These are phyloP conservation scores for Endogone sp. DNA, from an alignment of 192 early-diverging fungal genomes.

Conservation along the genomic window DNA sequence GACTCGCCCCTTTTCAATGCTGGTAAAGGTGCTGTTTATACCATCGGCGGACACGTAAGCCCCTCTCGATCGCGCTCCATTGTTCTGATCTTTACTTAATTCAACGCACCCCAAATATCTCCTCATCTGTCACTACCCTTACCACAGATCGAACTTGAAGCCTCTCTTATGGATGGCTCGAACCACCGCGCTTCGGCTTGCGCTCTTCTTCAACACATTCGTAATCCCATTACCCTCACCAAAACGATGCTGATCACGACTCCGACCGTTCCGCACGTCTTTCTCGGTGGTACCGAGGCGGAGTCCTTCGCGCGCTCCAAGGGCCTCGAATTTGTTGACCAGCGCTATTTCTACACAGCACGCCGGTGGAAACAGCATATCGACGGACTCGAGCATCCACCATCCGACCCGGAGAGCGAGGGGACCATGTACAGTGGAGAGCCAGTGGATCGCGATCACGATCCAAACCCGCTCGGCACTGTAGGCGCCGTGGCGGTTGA, in stretches of 20 bases:
- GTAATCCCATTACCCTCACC: slow-evolving; percentile 41
- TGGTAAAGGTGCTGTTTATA: slow-evolving; percentile 42
- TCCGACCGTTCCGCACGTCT: slow-evolving; percentile 30
- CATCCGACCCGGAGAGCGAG: background rate
- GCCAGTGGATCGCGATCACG: background rate
- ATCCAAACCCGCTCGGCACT: slow-evolving; percentile 29
- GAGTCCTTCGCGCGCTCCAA: slow-evolving; percentile 28
- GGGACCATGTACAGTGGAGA: background rate
- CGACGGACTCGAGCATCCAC: slow-evolving; percentile 12
- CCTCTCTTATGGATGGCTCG: slow-evolving; percentile 41
- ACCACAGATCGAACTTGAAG: slow-evolving; percentile 26
- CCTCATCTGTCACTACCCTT: background rate
- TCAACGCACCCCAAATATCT: background rate
- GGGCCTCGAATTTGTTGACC: slow-evolving; percentile 38
- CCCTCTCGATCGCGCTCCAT: background rate
- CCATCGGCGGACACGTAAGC: slow-evolving; percentile 29
- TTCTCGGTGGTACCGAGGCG: slow-evolving; percentile 31
- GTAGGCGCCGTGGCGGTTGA: slow-evolving; percentile 45
- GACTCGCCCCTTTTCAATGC: slow-evolving; percentile 50
- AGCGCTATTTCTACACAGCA: slow-evolving; percentile 37
- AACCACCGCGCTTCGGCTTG: slow-evolving; percentile 29
- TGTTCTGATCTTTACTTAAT: too few species aligned
- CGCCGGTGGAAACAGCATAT: slow-evolving; percentile 39
- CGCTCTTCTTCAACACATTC: slow-evolving; percentile 31
- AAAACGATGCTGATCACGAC: slow-evolving; percentile 20